Percentiles rank a stretch among this genome's conserved stretches.
phyloP scores from a whole-genome alignment of 1,284 basidiomycete genomes.

The Anthracocystis panici-leucophaei region DNA sequence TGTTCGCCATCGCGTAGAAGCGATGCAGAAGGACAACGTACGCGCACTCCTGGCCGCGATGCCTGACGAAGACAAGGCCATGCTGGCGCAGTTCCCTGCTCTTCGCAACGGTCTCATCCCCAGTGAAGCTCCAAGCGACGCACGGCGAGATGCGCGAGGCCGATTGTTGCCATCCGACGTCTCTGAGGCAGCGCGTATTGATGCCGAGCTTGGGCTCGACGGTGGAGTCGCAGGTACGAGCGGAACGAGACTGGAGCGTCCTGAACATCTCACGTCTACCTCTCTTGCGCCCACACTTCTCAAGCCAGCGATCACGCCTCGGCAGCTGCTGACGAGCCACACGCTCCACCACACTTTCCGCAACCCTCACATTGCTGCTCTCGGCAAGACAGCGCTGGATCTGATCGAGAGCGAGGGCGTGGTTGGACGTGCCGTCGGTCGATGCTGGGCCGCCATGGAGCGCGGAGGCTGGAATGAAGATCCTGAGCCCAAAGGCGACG shows the following conservation, averaged over 20 bases:
- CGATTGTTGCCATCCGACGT: slow-evolving; percentile 41
- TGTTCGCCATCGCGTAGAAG: slow-evolving; percentile 49
- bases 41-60: slow-evolving; percentile 53
- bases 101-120: slow-evolving; percentile 37
- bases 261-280: slow-evolving; percentile 55
- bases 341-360: slow-evolving; percentile 67
- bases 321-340: slow-evolving; percentile 62
- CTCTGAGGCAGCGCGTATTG: slow-evolving; percentile 47
- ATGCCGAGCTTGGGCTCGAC: slow-evolving; percentile 48
- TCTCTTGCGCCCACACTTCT: slow-evolving; percentile 65
- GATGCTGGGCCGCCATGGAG: slow-evolving; percentile 66
- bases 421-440: slow-evolving; percentile 62
- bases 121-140: slow-evolving; percentile 22
- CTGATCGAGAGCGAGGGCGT: slow-evolving; percentile 65
- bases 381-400: slow-evolving; percentile 68
- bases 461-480: slow-evolving; percentile 52
- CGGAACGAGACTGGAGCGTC: slow-evolving; percentile 20
- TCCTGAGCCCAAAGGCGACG: slow-evolving; percentile 40
- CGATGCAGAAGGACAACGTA: slow-evolving; percentile 59
- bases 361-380: slow-evolving; percentile 66
- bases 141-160: slow-evolving; percentile 31
- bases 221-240: slow-evolving; percentile 13
- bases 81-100: slow-evolving; percentile 41
- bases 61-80: slow-evolving; percentile 48
- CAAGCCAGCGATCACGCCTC: slow-evolving; percentile 62